Conservation (phyloP, 2,329 filamentous ascomycete genomes). For the Xylaria sp. region DNA sequence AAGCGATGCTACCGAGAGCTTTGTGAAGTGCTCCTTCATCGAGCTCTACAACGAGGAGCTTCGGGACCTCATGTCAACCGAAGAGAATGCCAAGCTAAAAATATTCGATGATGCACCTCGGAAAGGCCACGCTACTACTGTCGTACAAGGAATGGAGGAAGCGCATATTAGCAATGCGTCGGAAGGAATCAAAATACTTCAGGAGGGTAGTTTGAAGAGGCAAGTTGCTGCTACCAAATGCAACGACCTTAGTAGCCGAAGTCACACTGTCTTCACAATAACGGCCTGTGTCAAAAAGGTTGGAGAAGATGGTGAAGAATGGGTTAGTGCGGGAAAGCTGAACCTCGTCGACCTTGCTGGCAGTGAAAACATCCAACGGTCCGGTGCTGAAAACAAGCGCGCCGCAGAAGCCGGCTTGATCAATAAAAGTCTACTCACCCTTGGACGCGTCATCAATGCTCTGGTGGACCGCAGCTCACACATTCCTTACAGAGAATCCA, state of each 20-base stretch:
- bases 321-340: constrained; percentile 89
- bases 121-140: constrained; percentile 83
- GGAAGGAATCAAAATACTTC: constrained; percentile 88
- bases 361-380: constrained; percentile 97
- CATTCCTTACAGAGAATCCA: constrained; percentile 93
- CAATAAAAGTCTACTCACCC: constrained; percentile 95
- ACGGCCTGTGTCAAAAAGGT: constrained; percentile 89
- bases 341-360: constrained; percentile 97
- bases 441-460: constrained; percentile 97
- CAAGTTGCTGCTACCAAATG: constrained; percentile 99
- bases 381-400: constrained; percentile 97
- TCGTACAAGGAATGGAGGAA: constrained; percentile 98
- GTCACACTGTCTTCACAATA: constrained; percentile 97
- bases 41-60: constrained; percentile 98
- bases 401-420: constrained; percentile 95
- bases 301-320: constrained; percentile 86
- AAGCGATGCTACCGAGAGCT: constrained; percentile 80
- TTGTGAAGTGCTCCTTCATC: constrained; percentile 98
- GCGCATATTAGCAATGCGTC: constrained; percentile 86
- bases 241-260: constrained; percentile 96
- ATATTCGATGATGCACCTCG: constrained; percentile 93
- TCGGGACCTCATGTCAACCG: constrained; percentile 83
- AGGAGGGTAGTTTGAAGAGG: constrained; percentile 88
- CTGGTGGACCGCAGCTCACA: constrained; percentile 90
- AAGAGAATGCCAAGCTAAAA: constrained; percentile 88